Conservation (phyloP, 2,329 filamentous ascomycete genomes). For the Pezicula radicicola region DNA sequence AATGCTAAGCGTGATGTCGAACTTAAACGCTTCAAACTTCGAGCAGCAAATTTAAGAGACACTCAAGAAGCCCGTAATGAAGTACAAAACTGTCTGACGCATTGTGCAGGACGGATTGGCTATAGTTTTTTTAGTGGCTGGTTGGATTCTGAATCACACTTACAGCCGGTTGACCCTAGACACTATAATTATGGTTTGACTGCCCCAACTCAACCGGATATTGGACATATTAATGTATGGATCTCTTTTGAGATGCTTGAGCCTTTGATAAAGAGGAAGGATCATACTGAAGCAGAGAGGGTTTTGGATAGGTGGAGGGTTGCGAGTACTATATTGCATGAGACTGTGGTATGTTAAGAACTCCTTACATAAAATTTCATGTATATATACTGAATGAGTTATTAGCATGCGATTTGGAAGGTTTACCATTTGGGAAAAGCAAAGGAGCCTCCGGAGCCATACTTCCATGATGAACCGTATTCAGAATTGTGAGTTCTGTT, state of each 20-base stretch:
- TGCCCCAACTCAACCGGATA: not conserved
- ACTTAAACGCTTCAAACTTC: not conserved
- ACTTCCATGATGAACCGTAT: no score
- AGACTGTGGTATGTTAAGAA: not conserved
- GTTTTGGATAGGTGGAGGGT: not conserved
- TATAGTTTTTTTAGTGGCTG: no score
- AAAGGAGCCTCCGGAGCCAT: not conserved
- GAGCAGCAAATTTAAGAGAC: not conserved
- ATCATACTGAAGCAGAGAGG: not conserved
- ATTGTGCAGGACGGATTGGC: not conserved
- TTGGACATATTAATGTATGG: not conserved
- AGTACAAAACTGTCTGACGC: not conserved
- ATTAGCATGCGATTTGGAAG: not conserved
- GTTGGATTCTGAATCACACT: no score
- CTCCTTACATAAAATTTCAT: no score
- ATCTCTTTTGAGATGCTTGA: not conserved
- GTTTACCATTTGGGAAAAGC: not conserved
- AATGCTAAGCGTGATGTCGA: not conserved
- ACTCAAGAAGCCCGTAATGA: not conserved
- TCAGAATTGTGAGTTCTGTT: no score
- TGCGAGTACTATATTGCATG: not conserved
- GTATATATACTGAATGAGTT: not conserved
- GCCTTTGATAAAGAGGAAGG: not conserved
- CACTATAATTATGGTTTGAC: not conserved
- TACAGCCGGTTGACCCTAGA: no score